Evolutionary conservation across 2,329 filamentous ascomycete species (phyloP).

Genomic region (Teratosphaeria nubilosa): DNA sequence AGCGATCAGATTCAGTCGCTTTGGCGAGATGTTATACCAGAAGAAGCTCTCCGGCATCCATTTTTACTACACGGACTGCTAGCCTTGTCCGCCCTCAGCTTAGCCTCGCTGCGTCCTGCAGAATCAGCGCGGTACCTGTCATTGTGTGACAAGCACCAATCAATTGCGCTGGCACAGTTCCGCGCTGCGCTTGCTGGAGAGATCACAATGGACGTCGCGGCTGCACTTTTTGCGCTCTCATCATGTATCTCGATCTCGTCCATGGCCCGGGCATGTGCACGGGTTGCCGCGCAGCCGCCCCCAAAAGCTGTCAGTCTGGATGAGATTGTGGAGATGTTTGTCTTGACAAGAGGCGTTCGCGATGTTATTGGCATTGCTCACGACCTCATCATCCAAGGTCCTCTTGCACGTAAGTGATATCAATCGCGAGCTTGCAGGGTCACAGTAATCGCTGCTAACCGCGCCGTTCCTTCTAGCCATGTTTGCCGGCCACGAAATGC

Average conservation of each 20-base stretch:
- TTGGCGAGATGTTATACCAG: conserved; percentile 13
- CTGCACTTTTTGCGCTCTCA: conserved; percentile 14
- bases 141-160: conserved; percentile 17
- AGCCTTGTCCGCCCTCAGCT: conserved; percentile 15
- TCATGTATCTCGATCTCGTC: conserved; percentile 5
- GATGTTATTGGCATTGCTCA: conserved; percentile 8
- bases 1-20: conserved; percentile 9
- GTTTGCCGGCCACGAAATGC: conserved; percentile 3
- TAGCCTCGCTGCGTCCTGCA: conserved; percentile 8
- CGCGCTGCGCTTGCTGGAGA: conserved; percentile 10
- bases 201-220: conserved; percentile 11
- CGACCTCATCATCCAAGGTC: conserved; percentile 7
- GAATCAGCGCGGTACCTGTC: conserved; percentile 11
- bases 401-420: conserved; percentile 5
- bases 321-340: conserved; percentile 14
- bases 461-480: not conserved
- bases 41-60: conserved; percentile 12
- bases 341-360: conserved; percentile 12
- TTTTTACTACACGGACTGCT: conserved; percentile 20
- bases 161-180: conserved; percentile 13
- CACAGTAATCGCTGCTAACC: not conserved
- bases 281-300: conserved; percentile 7
- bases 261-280: conserved; percentile 9
- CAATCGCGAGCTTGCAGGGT: conserved; percentile 2
- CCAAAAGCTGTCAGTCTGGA: conserved; percentile 10